Percentiles rank a stretch among this genome's conserved stretches.
phyloP scores from a whole-genome alignment of 352 stramenopile genomes.

The Globisporangium apiculatum region DNA sequence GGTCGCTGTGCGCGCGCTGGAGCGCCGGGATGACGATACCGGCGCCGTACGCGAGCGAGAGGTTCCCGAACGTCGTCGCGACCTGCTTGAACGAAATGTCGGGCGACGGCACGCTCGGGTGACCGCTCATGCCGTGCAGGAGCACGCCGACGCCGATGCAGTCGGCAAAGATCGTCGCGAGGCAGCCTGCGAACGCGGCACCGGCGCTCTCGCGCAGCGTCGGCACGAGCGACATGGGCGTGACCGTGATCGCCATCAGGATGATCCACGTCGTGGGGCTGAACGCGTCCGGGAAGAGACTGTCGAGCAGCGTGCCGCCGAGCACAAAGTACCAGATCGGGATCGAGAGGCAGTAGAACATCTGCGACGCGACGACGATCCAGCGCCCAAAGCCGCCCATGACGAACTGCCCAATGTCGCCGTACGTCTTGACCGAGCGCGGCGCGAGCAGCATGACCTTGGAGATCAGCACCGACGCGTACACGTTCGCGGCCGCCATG shows the following conservation, averaged over 20 bases:
- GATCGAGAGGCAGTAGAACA: slow-evolving; percentile 46
- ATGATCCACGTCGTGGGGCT: slow-evolving; percentile 38
- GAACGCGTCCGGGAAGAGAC: slow-evolving; percentile 45
- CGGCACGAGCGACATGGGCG: slow-evolving; percentile 16
- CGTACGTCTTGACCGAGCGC: not conserved
- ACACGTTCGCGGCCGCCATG: not conserved
- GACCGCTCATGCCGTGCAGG: slow-evolving; percentile 18
- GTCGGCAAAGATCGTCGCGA: slow-evolving; percentile 20
- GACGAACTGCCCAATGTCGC: not conserved
- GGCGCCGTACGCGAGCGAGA: slow-evolving; percentile 22
- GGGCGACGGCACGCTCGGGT: slow-evolving; percentile 10
- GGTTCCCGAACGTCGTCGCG: slow-evolving; percentile 20
- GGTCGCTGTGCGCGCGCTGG: slow-evolving; percentile 19
- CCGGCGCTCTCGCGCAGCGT: slow-evolving; percentile 18
- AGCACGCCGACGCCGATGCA: slow-evolving; percentile 17
- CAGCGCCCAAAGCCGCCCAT: not conserved
- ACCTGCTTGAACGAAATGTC: slow-evolving; percentile 21
- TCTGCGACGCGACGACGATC: not conserved
- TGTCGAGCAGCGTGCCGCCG: slow-evolving; percentile 35
- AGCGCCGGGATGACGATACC: slow-evolving; percentile 23
- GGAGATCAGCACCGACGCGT: not conserved
- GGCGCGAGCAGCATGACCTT: slow-evolving; percentile 1
- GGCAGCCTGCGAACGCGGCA: slow-evolving; percentile 15
- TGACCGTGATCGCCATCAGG: slow-evolving; percentile 16
- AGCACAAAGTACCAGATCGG: slow-evolving; percentile 57